These are phyloP conservation scores for Litsea cubeba DNA, from an alignment of 164 flowering plant species.

Conservation along the genomic window DNA sequence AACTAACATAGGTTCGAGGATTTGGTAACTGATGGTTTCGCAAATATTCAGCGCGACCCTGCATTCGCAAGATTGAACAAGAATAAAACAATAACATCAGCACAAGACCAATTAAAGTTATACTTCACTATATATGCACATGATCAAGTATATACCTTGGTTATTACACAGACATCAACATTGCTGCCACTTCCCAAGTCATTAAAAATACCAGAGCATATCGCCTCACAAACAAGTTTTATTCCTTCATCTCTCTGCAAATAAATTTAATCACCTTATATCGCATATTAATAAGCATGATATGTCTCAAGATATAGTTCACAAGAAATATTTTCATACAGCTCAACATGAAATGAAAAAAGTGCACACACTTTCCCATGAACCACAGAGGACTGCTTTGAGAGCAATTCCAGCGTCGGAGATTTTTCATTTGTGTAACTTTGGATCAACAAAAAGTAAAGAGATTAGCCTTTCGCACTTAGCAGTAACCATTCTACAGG, in stretches of 20 bases:
- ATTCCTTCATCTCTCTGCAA: slow-evolving; percentile 93
- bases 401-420: no score
- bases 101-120: neutral
- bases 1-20: slow-evolving; percentile 70
- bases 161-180: slow-evolving; percentile 92
- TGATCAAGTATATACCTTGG: slow-evolving; percentile 56
- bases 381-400: no score
- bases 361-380: no score
- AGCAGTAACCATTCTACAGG: no score
- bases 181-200: slow-evolving; percentile 99
- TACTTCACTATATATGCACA: neutral
- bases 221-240: slow-evolving; percentile 71
- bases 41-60: slow-evolving; percentile 75
- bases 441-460: no score
- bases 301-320: no score
- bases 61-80: slow-evolving; percentile 12
- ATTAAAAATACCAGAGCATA: slow-evolving; percentile 90
- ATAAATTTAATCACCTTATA: neutral
- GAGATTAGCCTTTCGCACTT: no score
- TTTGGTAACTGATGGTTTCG: slow-evolving; percentile 72
- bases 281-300: neutral
- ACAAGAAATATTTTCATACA: no score
- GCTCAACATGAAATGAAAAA: no score
- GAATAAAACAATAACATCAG: neutral
- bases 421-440: no score